Evolutionary conservation across 169 alveolate species (phyloP), one percentile per base, ranked within the genome.

Genomic region (Plasmodium ovale): DNA sequence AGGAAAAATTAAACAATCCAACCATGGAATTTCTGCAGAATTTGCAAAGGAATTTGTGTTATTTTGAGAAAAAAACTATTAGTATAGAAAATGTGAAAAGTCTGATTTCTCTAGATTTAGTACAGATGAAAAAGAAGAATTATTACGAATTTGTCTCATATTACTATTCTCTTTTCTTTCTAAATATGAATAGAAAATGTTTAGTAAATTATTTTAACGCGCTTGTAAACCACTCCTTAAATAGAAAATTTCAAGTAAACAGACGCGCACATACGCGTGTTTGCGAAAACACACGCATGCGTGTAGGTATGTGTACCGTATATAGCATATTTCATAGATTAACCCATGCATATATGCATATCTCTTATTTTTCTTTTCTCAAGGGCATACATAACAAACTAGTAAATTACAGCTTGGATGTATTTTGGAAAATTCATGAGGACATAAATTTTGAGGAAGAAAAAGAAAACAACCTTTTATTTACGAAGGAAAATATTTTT

Each of bases 401-500:
- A 51, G 90, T 82, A 35, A 82, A 19, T 31, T 82, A 65, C 25
- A 82, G 84, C 39, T 6, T 82, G 27, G 90, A 82, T 4, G 12
- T 82, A 53, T 82, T 82, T 23, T 82, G 74, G 84, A 82, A 82
- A 53, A 82, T 82, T 29, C 82, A 82, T 19, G 90, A 82, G 23
- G 82, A 82, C 23, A 82, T 82, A 27, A 82, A 82, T 64, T 82
- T 82, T 65, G 51, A 82, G 29, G 62, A 65, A n/a, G 51, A 82
- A 65, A 64, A 64, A 44, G 90, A 82, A 82, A 82, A 82, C 59
- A 37, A 49, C 7, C 7, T 82, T 31, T 16, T 82, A 39, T 82
- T 82, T 51, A 82, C 90, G 9, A 82, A 82, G 39, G 90, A 82
- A 65, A 65, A 67, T 82, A 82, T 82, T 65, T 82, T 82, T 54